Base-by-base conservation (phyloP, 2,329 filamentous ascomycete genomes). In the Raffaelea arxii region DNA sequence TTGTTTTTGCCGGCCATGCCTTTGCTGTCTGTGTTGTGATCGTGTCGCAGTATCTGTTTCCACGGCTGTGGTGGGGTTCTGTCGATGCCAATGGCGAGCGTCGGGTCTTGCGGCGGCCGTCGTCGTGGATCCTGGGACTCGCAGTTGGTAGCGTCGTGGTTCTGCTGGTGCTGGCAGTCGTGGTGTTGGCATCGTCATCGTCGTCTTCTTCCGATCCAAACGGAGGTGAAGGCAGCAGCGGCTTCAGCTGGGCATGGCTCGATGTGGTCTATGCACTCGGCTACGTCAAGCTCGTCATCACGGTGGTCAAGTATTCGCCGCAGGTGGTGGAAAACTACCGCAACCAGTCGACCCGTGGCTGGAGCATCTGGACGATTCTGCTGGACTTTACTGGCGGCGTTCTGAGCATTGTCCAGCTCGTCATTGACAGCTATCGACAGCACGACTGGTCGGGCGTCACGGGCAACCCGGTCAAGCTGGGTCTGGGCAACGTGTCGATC, bases 401-500 rank as follows among this genome's bases (percentile, higher is more conserved):
- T 18, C 69, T 97, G 43, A 94, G 87, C 49, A 74, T 96, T 44
- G 67, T 77, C 3, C 92, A 98, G 65, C 75, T 94, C 51, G 67
- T 82, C 21, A 81, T 97, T 51, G 92, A 97, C 67, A 89, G 87
- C 49, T 87, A 83, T 49, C 67, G 94, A 32, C 82, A 92, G 62
- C 75, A 75, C 46, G 88, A 95, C 67, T 96, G 91, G 90, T 85
- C 82, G 41, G 92, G 91, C 21, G 73, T 97, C 48, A 89, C 83
- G 0, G 91, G 90, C 1, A 97, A 97, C 62, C 87, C 89, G 1
- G 83, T 92, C 55, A 98, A 97, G 68, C 80, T 97, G 49, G 80
- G 82, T 3, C 72, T 97, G 37, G 85, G 86, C 14, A 91, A 94
- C 58, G 78, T 95, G 40, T 88, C 82, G 48, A 83, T 97, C 56